These are phyloP conservation scores for Chrysochromulina parva DNA, from an alignment of 78 protist species.

Conservation along the genomic window DNA sequence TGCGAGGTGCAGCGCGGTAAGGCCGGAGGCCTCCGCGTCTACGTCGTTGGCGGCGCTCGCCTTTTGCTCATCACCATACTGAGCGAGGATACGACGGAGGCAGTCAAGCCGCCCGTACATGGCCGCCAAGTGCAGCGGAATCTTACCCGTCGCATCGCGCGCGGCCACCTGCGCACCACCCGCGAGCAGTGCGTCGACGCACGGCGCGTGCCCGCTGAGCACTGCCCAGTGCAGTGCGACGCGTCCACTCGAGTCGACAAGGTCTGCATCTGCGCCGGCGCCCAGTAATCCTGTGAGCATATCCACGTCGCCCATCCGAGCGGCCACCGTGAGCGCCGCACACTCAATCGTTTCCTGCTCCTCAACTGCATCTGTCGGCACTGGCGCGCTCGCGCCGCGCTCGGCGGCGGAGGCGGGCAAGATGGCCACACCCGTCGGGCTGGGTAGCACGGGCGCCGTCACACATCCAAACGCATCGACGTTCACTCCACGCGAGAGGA, in stretches of 20 bases:
- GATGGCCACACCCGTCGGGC: no score
- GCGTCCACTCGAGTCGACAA: not conserved
- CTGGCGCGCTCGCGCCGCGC: no score
- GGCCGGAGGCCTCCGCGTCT: not conserved
- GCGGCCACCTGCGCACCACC: not conserved
- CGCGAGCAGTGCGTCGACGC: constrained; percentile 3
- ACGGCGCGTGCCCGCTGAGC: not conserved
- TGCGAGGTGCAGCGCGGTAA: not conserved
- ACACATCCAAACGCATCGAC: not conserved
- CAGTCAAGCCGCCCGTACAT: not conserved
- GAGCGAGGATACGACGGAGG: not conserved
- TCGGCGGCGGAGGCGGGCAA: no score
- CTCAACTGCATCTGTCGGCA: not conserved
- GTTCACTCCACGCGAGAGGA: not conserved
- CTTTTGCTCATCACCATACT: no score
- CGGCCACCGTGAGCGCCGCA: constrained; percentile 3
- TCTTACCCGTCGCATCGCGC: not conserved
- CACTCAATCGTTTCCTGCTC: not conserved
- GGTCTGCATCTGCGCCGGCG: constrained; percentile 2
- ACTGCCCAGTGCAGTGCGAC: not conserved
- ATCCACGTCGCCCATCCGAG: not conserved
- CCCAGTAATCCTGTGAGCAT: not conserved
- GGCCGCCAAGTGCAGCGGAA: not conserved
- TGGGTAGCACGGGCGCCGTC: no score
- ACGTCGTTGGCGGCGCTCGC: no score